Percentiles rank a stretch among this genome's conserved stretches.
Evolutionary conservation across 1,284 basidiomycete genomes (phyloP).

Genomic region (Sparassis latifolia): DNA sequence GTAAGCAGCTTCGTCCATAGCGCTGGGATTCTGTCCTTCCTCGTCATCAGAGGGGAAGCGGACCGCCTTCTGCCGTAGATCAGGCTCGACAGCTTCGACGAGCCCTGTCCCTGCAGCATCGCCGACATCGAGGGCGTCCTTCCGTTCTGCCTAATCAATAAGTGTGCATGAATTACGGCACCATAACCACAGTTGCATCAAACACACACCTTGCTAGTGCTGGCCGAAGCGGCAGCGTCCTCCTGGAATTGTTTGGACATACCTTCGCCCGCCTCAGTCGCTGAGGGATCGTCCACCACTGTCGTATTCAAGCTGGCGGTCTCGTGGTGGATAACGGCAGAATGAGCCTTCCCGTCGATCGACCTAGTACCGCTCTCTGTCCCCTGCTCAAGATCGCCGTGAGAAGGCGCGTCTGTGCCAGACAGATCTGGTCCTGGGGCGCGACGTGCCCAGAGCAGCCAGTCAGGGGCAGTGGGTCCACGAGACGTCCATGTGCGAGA

Average conservation of each 20-base stretch:
- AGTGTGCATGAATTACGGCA: not conserved
- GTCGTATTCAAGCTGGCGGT: not conserved
- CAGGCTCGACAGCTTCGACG: not conserved
- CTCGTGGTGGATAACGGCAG: not conserved
- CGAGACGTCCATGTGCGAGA: slow-evolving; percentile 25
- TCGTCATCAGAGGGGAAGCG: not conserved
- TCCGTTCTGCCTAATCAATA: not conserved
- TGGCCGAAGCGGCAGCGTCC: not conserved
- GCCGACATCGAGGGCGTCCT: not conserved
- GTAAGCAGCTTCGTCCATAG: not conserved
- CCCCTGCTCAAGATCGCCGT: slow-evolving; percentile 11
- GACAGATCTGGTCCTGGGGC: slow-evolving; percentile 13
- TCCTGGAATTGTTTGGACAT: not conserved
- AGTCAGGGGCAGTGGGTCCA: slow-evolving; percentile 34
- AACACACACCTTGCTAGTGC: not conserved
- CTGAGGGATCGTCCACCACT: not conserved
- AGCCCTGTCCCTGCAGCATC: not conserved
- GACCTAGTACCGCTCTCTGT: not conserved
- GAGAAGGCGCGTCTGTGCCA: slow-evolving; percentile 2
- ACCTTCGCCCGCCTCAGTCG: not conserved
- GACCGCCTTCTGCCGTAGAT: not conserved
- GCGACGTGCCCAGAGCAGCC: slow-evolving; percentile 38
- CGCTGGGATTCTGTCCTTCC: not conserved
- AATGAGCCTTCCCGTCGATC: not conserved
- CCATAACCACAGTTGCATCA: not conserved